Evolutionary conservation across 345 rosid species (phyloP).

Genomic region (Lumnitzera racemosa): DNA sequence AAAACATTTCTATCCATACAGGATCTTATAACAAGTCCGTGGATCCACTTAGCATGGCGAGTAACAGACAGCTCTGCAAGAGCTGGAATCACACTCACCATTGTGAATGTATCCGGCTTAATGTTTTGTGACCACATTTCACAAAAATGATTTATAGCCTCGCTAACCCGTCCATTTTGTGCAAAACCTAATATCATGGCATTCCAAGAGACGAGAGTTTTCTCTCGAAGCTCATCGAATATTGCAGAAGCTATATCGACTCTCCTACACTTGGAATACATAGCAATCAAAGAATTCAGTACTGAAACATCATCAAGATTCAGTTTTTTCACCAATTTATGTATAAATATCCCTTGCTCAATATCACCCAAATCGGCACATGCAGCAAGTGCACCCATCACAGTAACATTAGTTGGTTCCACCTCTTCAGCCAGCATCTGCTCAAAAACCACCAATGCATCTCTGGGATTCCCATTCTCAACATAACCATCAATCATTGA

Average conservation of each 20-base stretch:
- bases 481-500: constrained; percentile 84
- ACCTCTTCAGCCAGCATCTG: constrained; percentile 64
- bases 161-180: constrained; percentile 55
- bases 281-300: constrained; percentile 68
- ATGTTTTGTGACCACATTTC: constrained; percentile 32
- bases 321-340: constrained; percentile 34
- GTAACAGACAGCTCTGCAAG: constrained; percentile 58
- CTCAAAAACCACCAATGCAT: constrained; percentile 47
- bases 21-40: constrained; percentile 45
- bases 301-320: constrained; percentile 52
- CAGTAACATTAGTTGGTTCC: constrained; percentile 58
- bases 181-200: constrained; percentile 73
- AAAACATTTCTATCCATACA: constrained; percentile 44
- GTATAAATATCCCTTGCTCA: constrained; percentile 50
- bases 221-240: constrained; percentile 38
- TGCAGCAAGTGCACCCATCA: constrained; percentile 62
- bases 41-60: constrained; percentile 72
- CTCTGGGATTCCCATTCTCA: constrained; percentile 48
- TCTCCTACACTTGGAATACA: constrained; percentile 70
- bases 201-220: constrained; percentile 78
- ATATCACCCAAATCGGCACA: constrained; percentile 67
- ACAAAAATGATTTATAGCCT: constrained; percentile 59
- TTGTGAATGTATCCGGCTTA: constrained; percentile 63
- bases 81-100: constrained; percentile 77
- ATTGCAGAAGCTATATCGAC: constrained; percentile 49